These are phyloP conservation scores for Coniochaeta ligniaria DNA, from an alignment of 2,329 filamentous ascomycete species.

Conservation along the genomic window DNA sequence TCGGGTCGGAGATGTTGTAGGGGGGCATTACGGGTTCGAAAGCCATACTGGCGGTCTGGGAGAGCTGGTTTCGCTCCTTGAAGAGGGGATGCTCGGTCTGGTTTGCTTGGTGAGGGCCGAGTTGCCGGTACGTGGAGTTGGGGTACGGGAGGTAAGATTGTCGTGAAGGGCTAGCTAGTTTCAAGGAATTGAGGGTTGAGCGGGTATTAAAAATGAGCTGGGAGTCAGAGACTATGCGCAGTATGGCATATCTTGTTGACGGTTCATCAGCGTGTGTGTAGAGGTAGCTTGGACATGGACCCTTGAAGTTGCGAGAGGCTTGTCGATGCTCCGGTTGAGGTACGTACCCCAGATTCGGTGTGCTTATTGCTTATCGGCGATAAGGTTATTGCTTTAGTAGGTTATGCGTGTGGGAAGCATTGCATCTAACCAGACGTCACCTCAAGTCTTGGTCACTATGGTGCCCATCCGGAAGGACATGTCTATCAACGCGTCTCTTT, in stretches of 20 bases:
- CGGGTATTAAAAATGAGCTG: neutral
- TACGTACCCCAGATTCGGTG: neutral
- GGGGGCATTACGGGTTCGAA: slow-evolving; percentile 64
- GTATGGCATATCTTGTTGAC: too few species aligned
- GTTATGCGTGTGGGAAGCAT: neutral
- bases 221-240: neutral
- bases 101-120: neutral
- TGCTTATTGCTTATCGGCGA: neutral
- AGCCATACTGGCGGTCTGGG: slow-evolving; percentile 46
- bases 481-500: neutral
- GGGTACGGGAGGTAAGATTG: neutral
- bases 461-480: neutral
- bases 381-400: neutral
- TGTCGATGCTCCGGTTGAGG: neutral
- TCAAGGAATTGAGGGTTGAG: neutral
- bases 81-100: neutral
- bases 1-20: slow-evolving; percentile 66
- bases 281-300: neutral
- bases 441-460: neutral
- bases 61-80: neutral
- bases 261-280: too few species aligned
- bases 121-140: neutral
- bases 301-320: neutral
- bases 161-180: neutral
- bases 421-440: neutral